Evolutionary conservation across 2,329 filamentous ascomycete genomes (phyloP), one percentile per base, ranked within the genome.

Genomic region (Daldinia sp.): DNA sequence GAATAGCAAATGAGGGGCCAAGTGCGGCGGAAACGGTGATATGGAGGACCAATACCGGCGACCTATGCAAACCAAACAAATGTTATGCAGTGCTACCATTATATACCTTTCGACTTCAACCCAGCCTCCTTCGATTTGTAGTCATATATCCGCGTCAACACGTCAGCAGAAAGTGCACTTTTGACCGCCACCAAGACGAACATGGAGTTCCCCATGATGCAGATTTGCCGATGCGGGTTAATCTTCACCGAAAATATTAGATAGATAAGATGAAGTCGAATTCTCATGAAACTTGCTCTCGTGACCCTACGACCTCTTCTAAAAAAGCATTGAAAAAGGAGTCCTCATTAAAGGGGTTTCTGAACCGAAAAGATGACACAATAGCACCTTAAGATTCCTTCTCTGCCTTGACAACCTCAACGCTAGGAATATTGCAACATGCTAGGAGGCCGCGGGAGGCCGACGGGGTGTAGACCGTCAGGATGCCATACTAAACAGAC

Each of bases 191-290:
- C 26, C 3, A 5, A n/a, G 2, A 35, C 35, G 18, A 23, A 28
- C 13, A 44, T 28, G 28, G 28, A 26, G 28, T 37, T 20, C 20
- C 57, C 35, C 41, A 54, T 6, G 12, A 42, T 64, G 54, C 55
- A 59, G 20, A 23, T 23, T 23, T 23, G 20, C 20, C 20, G 20
- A 23, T 23, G 20, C 20, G 20, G 50, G 23, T 30, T 30, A n/a
- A 20, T 56, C 23, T 57, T 65, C 53, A 65, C 63, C 63, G 63
- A 65, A 65, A 60, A 10, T 57, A 7, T 46, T 10, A 26, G 26
- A 41, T 44, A 41, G 57, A 44, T 60, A 56, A 41, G 18, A 53
- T 53, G 10, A 9, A 12, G 13, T 26, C 12, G 23, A 23, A 23
- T 20, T 9, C 18, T n/a, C 18, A 4, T 3, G 41, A 44, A 44